Evolutionary conservation across 2,329 filamentous ascomycete genomes (phyloP), one percentile per base, ranked within the genome.

Genomic region (Trichoderma sp.): DNA sequence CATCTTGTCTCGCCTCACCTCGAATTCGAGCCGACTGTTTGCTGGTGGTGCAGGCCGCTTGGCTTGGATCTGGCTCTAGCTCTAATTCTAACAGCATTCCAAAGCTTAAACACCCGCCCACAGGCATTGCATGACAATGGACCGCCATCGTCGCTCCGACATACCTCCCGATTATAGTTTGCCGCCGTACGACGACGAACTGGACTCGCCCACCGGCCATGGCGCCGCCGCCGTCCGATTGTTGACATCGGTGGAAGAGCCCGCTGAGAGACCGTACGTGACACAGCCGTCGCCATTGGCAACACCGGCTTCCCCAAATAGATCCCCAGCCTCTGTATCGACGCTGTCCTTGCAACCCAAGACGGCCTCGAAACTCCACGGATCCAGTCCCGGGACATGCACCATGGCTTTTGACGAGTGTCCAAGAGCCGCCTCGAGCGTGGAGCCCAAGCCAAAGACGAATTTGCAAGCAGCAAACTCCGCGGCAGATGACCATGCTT

Each of bases 211-310:
- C 21, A 80, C 80, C 49, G 81, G 81, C 69, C 79, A 82, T 68
- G 85, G 84, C 75, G 78, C 83, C 55, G 83, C 87, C 39, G 85
- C 83, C 70, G 84, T 90, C 66, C 84, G 88, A 74, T 80, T 90
- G 74, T 80, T 90, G 79, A 90, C 87, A 64, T 89, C 87, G 7
- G 83, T 88, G 77, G 88, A 90, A 75, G 87, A 89, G 58, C 79
- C 84, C n/a, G 72, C 76, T 32, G 69, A 70, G 16, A 69, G 68
- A 69, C 68, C 63, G 68, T 69, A 69, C 52, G 68, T 69, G 67
- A 30, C 51, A 66, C 61, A 54, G 21, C 21, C 68, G 54, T 66
- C 68, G 61, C 55, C 68, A 69, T 21, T 61, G 55, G 59, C 68
- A 69, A 64, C 67, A 64, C 55, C 67, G 39, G n/a, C 68, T 59